Percentiles rank a stretch among this genome's conserved stretches.
phyloP scores from a whole-genome alignment of 225 moss, liverwort and hornwort species.

The Physcomitrellopsis africana region DNA sequence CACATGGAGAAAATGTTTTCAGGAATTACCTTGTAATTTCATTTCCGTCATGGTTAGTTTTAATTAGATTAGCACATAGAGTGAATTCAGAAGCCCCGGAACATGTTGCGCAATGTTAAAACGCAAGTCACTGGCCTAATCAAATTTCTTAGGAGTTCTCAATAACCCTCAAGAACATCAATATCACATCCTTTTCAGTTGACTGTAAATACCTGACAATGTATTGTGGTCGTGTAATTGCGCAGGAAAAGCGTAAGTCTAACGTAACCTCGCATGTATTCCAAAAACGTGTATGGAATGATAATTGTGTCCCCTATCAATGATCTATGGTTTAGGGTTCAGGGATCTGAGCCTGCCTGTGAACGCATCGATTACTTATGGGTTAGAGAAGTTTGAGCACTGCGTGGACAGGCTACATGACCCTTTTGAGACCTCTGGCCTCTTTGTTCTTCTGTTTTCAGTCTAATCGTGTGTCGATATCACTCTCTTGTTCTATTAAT shows the following conservation, averaged over 20 bases:
- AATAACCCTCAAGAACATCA: no score
- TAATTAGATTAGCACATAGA: background rate
- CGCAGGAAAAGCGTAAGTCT: conserved; percentile 98
- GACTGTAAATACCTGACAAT: conserved; percentile 25
- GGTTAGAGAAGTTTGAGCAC: no score
- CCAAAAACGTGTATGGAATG: background rate
- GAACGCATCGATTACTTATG: no score
- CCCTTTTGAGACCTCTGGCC: background rate
- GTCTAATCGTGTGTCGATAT: background rate
- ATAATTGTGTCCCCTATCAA: background rate
- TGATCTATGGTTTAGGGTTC: background rate
- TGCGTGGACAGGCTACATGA: no score
- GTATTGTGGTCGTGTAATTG: conserved; percentile 40
- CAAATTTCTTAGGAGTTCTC: no score
- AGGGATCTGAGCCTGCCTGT: no score
- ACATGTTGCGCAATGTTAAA: background rate
- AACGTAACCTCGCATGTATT: conserved; percentile 10
- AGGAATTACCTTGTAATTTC: no score
- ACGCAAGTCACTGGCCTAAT: no score
- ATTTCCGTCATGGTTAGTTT: no score
- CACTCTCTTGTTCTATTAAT: conserved; percentile 9
- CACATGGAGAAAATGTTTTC: no score
- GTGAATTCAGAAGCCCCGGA: background rate
- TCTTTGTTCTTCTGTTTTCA: conserved; percentile 13
- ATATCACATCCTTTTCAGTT: no score